Evolutionary conservation across 83 land plant genomes (phyloP), one percentile per base, ranked within the genome.

Genomic region (Thuja plicata): DNA sequence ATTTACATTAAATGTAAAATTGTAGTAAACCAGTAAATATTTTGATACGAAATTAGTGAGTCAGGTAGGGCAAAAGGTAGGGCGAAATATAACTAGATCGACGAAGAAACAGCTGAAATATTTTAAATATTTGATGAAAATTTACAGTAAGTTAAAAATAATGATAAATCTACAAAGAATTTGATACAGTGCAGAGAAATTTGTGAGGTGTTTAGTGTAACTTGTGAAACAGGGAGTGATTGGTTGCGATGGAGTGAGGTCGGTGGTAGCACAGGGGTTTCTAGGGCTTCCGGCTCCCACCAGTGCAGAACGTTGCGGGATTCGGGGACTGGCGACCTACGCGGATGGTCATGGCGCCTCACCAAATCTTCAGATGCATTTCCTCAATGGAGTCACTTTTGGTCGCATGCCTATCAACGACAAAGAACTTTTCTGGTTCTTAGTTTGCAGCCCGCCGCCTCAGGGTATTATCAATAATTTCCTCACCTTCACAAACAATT

Each of bases 161-260:
- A 54, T 54, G 15, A 15, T 54, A 54, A 54, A 54, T 16, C 17
- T 2, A 54, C 19, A 15, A 0, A 16, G 16, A 54, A 54, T 16
- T 54, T 54, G 15, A 15, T 54, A 54, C 19, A 54, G 0, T 15
- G 57, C 12, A 54, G 16, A 54, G 17, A 54, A 54, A 54, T 54
- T 54, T 1, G 17, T 16, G 19, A 15, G 32, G 8, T 24, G 9
- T 70, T 76, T 30, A 3, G 34, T 11, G 17, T 30, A 35, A 76
- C 11, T 70, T 24, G 32, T 70, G n/a, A 35, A 71, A 32, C 89
- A 91, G 92, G 80, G 90, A 0, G 30, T 91, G 85, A 89, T 91
- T 40, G 92, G 92, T 9, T 91, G 92, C 66, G 92, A 91, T 84
- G 91, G 92, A 54, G 89, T 62, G 2, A 54, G 76, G 27, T 91